Percentiles rank a stretch among this genome's conserved stretches.
phyloP scores from a whole-genome alignment of 2,329 filamentous ascomycete species.

The Pseudogymnoascus sp. region DNA sequence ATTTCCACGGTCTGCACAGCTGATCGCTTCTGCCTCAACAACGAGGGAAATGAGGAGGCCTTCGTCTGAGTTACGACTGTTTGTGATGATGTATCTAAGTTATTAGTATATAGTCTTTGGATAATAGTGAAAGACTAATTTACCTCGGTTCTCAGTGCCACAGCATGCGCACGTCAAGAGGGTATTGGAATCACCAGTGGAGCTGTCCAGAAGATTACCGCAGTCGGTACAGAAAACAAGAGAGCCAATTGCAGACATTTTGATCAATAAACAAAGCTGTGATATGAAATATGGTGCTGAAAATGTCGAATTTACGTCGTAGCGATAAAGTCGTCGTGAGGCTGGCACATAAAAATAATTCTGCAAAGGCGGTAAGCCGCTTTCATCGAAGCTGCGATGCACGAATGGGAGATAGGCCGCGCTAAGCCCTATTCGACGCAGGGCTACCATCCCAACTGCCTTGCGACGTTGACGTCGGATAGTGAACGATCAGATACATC shows the following conservation, averaged over 20 bases:
- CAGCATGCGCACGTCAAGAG: slow-evolving; percentile 79
- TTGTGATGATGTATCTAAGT: slow-evolving; percentile 63
- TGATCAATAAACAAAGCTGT: slow-evolving; percentile 17
- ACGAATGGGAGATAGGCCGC: background rate
- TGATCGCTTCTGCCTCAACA: slow-evolving; percentile 79
- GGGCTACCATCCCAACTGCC: slow-evolving; percentile 5
- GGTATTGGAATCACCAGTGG: slow-evolving; percentile 66
- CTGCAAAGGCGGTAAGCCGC: slow-evolving; percentile 8
- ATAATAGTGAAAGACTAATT: slow-evolving; percentile 17
- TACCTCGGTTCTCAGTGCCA: slow-evolving; percentile 76
- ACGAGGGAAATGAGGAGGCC: slow-evolving; percentile 79
- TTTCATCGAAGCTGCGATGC: slow-evolving; percentile 4
- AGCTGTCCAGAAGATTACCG: slow-evolving; percentile 78
- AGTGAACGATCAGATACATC: slow-evolving; percentile 5
- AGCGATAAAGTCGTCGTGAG: background rate
- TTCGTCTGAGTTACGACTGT: slow-evolving; percentile 78
- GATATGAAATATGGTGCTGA: background rate
- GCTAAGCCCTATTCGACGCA: slow-evolving; percentile 7
- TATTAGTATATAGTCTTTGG: slow-evolving; percentile 3
- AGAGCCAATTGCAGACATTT: slow-evolving; percentile 83
- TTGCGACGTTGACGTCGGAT: slow-evolving; percentile 2
- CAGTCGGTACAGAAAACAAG: slow-evolving; percentile 90
- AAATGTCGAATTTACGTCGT: background rate
- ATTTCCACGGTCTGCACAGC: slow-evolving; percentile 73
- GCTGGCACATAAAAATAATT: slow-evolving; percentile 8